These are phyloP conservation scores for Podospora sp. DNA, from an alignment of 495 filamentous ascomycete genomes.

Conservation along the genomic window DNA sequence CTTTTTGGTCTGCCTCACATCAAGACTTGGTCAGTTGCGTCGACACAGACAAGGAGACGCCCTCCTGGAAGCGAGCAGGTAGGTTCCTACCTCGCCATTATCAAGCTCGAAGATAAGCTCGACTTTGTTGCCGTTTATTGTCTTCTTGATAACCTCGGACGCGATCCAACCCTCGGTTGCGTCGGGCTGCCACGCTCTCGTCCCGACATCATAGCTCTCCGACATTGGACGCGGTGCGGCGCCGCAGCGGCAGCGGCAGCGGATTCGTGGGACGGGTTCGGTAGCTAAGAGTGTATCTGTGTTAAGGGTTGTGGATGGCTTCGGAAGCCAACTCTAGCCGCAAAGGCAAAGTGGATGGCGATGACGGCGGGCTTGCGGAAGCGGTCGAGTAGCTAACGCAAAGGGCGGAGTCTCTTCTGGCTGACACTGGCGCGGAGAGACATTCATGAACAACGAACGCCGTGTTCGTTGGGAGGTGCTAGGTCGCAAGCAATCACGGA, in stretches of 20 bases:
- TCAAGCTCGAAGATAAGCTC: slow-evolving; percentile 81
- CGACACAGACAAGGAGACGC: background rate
- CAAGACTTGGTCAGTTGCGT: slow-evolving; percentile 30
- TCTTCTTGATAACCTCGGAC: slow-evolving; percentile 90
- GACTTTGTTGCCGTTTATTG: slow-evolving; percentile 81
- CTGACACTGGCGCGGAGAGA: slow-evolving; percentile 18
- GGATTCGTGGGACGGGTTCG: slow-evolving; percentile 16
- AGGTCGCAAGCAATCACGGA: slow-evolving; percentile 4
- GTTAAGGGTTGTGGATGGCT: slow-evolving; percentile 26
- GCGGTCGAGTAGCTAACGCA: slow-evolving; percentile 16
- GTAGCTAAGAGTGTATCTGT: slow-evolving; percentile 6
- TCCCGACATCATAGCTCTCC: slow-evolving; percentile 96
- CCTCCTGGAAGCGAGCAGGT: slow-evolving; percentile 18
- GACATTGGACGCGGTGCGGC: slow-evolving; percentile 64
- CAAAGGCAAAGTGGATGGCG: slow-evolving; percentile 17
- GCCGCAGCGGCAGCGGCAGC: slow-evolving; percentile 15
- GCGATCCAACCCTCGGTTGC: slow-evolving; percentile 93
- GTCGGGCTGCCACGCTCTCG: slow-evolving; percentile 97
- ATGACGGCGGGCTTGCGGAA: slow-evolving; percentile 17
- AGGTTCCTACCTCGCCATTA: slow-evolving; percentile 83
- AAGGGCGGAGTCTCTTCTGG: slow-evolving; percentile 23
- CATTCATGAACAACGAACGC: slow-evolving; percentile 24
- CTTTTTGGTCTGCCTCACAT: slow-evolving; percentile 63
- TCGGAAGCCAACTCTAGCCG: slow-evolving; percentile 33
- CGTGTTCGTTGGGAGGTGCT: background rate